Conservation (phyloP, 73 alveolate genomes). For the Paramecium caudatum region DNA sequence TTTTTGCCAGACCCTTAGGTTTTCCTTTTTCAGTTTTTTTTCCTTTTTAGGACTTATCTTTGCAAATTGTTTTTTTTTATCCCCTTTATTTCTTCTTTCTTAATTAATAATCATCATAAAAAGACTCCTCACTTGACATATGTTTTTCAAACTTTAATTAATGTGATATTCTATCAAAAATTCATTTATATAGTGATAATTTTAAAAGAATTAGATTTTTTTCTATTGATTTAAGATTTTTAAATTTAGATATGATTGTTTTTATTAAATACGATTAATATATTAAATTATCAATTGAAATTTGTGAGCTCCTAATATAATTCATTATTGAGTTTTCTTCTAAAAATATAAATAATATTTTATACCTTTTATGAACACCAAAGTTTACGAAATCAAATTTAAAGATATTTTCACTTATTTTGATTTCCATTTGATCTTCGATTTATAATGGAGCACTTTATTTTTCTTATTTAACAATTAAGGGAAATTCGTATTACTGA, state of each 20-base stretch:
- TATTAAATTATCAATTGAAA: not conserved
- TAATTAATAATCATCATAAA: no score
- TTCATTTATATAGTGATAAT: no score
- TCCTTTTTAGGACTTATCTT: no score
- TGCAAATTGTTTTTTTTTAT: no score
- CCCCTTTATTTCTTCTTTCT: no score
- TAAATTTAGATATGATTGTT: no score
- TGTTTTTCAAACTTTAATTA: no score
- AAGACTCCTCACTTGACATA: no score
- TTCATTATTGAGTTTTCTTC: not conserved
- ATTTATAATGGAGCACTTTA: not conserved
- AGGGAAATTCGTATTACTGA: not conserved
- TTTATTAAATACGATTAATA: no score
- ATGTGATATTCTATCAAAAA: no score
- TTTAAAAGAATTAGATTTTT: no score
- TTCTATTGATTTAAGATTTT: no score
- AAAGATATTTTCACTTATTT: slow-evolving; percentile 44
- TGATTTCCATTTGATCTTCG: slow-evolving; percentile 50
- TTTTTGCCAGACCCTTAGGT: not conserved
- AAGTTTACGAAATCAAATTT: slow-evolving; percentile 29
- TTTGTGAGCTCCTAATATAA: not conserved
- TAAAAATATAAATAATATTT: not conserved
- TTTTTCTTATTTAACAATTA: not conserved
- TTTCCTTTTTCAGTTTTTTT: not conserved
- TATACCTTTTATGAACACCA: slow-evolving; percentile 49